Evolutionary conservation across 208 protist genomes (phyloP), one percentile per base, ranked within the genome.

Genomic region (Trypanosoma boissoni): DNA sequence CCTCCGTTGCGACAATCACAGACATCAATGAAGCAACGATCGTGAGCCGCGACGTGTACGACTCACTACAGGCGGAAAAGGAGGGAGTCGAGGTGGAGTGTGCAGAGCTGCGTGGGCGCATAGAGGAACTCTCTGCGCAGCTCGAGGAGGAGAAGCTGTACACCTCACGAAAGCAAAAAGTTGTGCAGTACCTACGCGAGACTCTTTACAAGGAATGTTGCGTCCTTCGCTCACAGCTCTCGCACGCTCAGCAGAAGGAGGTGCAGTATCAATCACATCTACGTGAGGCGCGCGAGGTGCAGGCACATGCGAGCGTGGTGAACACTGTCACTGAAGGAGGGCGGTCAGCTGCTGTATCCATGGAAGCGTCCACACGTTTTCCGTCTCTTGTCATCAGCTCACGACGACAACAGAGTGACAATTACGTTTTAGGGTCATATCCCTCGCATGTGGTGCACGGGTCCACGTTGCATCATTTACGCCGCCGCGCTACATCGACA

Each of bases 141-240:
- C 62, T 92, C 12, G 52, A 60, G 9, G 72, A 88, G 31, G 84
- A 91, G 61, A 61, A 45, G 16, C 64, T 64, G 53, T 88, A 92
- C 63, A 75, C 68, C 1, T 70, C 80, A 12, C 64, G 74, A 24
- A 81, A 80, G 58, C 61, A 64, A 20, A 69, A 64, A 32, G 76
- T 93, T 10, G 39, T 96, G 9, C 66, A 92, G 44, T 92, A 96
- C 72, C 64, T 96, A 27, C 83, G 89, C 32, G 74, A 83, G 29
- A 93, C 86, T 2, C 72, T 96, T 7, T 75, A 89, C 50, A 72
- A 79, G 43, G 86, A 96, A 68, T 93, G 86, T 58, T 77, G 73
- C 34, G 68, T 80, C 56, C 82, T 96, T 3, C 86, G 89, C 32
- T 65, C 77, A 14, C 89, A 96, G 60, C 72, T 96, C 31, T 73